phyloP scores from a whole-genome alignment of 108 stramenopile species.

The Pseudonitzschia delicatissima region DNA sequence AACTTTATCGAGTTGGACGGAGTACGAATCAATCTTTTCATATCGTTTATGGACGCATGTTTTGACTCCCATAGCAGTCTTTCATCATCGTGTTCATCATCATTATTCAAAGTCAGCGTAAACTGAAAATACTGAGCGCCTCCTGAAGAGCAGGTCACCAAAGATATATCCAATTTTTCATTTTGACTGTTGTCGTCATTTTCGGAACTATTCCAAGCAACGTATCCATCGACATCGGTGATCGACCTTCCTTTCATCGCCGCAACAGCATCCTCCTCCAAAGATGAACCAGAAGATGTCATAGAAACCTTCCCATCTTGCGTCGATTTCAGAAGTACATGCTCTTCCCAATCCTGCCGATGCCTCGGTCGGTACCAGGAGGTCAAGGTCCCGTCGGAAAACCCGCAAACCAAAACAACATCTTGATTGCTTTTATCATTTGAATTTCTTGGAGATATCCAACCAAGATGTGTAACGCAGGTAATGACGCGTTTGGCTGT shows the following conservation, averaged over 20 bases:
- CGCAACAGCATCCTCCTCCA: neutral
- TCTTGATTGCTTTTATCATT: constrained; percentile 8
- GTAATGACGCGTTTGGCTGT: constrained; percentile 34
- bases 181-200: neutral
- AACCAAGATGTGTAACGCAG: constrained; percentile 17
- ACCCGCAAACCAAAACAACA: constrained; percentile 44
- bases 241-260: constrained; percentile 28
- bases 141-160: constrained; percentile 34
- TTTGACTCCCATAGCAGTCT: neutral
- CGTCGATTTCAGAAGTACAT: constrained; percentile 7
- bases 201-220: neutral
- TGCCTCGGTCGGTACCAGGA: constrained; percentile 35
- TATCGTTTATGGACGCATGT: constrained; percentile 5
- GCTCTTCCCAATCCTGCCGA: constrained; percentile 14
- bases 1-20: constrained; percentile 46
- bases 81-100: neutral
- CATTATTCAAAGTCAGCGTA: constrained; percentile 3
- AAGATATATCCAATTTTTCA: neutral
- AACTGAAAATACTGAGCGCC: constrained; percentile 26
- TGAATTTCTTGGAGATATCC: neutral
- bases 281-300: neutral
- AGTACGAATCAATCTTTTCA: constrained; percentile 12
- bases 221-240: constrained; percentile 38
- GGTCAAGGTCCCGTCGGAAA: constrained; percentile 77
- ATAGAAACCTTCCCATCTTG: neutral